Evolutionary conservation across 352 stramenopile genomes (phyloP).

Genomic region (Globisporangium iwayamae): DNA sequence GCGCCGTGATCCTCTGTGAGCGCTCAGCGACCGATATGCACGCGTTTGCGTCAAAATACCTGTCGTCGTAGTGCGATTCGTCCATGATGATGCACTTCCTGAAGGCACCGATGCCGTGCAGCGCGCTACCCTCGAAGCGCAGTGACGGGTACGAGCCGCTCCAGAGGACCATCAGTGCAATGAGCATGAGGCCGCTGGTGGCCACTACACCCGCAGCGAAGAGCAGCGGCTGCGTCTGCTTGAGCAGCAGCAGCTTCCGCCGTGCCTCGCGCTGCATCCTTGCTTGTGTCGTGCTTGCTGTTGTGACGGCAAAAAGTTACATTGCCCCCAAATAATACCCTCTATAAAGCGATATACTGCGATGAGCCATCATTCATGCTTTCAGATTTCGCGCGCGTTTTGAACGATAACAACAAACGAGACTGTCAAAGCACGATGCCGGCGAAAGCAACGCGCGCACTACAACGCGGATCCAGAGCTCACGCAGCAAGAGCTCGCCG

Average conservation of each 20-base stretch:
- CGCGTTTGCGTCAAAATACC: constrained; percentile 28
- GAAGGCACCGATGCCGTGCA: not conserved
- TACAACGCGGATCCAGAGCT: too few species aligned
- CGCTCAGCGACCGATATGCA: constrained; percentile 40
- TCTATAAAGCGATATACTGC: too few species aligned
- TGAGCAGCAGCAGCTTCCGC: not conserved
- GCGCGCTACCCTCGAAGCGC: not conserved
- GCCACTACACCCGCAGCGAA: not conserved
- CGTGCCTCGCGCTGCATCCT: not conserved
- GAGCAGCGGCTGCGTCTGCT: not conserved
- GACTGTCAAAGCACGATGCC: too few species aligned
- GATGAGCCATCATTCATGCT: too few species aligned
- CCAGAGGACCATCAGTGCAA: not conserved
- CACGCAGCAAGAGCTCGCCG: too few species aligned
- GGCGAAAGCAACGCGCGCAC: too few species aligned
- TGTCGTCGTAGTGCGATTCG: constrained; percentile 32
- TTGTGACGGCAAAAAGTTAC: too few species aligned
- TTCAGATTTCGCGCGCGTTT: too few species aligned
- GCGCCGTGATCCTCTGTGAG: constrained; percentile 31
- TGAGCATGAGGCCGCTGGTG: not conserved
- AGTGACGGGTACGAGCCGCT: constrained; percentile 4
- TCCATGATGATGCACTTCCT: constrained; percentile 29
- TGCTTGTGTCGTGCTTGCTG: not conserved
- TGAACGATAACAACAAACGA: too few species aligned
- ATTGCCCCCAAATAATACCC: too few species aligned